Evolutionary conservation across 2,329 filamentous ascomycete species (phyloP), one percentile per base, ranked within the genome.

Genomic region (Drechslerella stenobrocha): DNA sequence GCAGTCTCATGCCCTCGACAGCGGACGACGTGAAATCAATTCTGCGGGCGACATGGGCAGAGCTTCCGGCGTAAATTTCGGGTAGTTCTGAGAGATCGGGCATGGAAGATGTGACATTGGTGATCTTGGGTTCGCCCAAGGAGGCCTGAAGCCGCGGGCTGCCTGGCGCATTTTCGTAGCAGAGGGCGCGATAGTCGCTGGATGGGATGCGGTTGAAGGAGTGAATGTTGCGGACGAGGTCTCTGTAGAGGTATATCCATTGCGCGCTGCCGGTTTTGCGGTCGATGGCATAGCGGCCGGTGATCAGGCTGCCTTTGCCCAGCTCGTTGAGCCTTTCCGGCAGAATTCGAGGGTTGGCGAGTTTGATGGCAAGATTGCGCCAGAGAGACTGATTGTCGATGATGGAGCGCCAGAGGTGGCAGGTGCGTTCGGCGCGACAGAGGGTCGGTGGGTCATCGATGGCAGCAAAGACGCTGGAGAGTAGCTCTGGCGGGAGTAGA

Each of bases 371-470:
- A 15, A 69, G 56, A 18, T 44, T 60, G 34, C 51, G 57, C 64
- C 64, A 69, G n/a, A 69, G 56, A 9, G 52, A 37, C 24, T 69
- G 64, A 24, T 52, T 61, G 20, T 63, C 34, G 57, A 61, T 58
- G 18, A 63, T 32, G 8, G 57, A 63, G 8, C 52, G 51, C 64
- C 64, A 69, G n/a, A 32, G 55, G 13, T 58, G 51, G 47, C 56
- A 69, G 23, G 40, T 48, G 22, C 46, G 23, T 63, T 61, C 57
- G 11, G 64, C 64, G 13, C 57, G 52, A 34, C 64, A 69, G 46
- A 69, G 64, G 11, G 57, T 52, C 40, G 48, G 37, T 28, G 58
- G 53, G 13, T 63, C 52, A 20, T 57, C 57, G 45, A 69, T 22
- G n/a, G n/a, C 37, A 23, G 51, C 9, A 15, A 69, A 69, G 30